Percentiles rank a stretch among this genome's conserved stretches.
Evolutionary conservation across 345 rosid species (phyloP).

Genomic region (Eutrema japonicum): DNA sequence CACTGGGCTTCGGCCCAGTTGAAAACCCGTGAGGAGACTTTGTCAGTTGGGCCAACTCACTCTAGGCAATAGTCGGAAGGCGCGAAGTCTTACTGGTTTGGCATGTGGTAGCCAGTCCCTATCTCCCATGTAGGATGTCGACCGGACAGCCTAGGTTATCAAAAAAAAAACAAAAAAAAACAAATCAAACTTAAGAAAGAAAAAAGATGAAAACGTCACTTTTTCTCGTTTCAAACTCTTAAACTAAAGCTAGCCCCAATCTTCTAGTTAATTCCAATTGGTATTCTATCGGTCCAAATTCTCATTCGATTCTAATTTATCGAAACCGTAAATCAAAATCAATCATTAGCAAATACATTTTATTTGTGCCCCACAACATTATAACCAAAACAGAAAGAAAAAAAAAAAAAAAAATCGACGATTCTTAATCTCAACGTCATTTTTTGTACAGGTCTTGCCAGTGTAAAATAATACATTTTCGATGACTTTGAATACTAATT

Average conservation of each 20-base stretch:
- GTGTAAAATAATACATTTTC: not conserved
- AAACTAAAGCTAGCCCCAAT: not conserved
- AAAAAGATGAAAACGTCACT: not conserved
- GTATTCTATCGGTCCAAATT: not conserved
- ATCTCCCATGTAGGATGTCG: no score
- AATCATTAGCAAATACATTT: not conserved
- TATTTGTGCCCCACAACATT: not conserved
- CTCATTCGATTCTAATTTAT: not conserved
- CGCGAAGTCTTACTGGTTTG: no score
- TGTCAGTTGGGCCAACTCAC: no score
- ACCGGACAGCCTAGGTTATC: no score
- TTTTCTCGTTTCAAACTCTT: not conserved
- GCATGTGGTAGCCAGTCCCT: no score
- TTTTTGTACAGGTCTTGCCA: slow-evolving; percentile 24
- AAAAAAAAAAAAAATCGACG: not conserved
- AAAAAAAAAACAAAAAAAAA: no score
- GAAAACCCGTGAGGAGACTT: no score
- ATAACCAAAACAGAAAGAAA: not conserved
- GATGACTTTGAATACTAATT: slow-evolving; percentile 19
- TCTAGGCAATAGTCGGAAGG: no score
- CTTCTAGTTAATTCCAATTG: not conserved
- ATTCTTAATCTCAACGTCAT: slow-evolving; percentile 14
- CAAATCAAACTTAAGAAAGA: not conserved
- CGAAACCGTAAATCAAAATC: not conserved
- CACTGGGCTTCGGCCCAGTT: no score